phyloP scores from a whole-genome alignment of 176 grass and related monocot species.

The Avena insularis region DNA sequence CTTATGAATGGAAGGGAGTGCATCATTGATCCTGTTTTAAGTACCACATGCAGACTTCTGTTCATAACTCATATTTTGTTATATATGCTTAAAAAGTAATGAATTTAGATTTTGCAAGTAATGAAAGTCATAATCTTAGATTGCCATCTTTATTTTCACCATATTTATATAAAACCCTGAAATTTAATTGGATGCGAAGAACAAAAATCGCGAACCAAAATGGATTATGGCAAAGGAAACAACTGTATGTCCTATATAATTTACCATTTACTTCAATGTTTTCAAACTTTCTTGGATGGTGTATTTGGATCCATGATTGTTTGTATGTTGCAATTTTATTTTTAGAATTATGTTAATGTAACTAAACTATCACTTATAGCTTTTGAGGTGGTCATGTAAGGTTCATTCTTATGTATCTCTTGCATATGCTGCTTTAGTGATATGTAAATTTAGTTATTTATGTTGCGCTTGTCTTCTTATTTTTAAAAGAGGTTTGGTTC shows the following conservation, averaged over 20 bases:
- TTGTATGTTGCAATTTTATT: neutral
- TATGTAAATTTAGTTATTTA: too few species aligned
- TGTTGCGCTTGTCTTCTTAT: too few species aligned
- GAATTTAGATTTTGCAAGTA: too few species aligned
- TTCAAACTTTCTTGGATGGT: neutral
- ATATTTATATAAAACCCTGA: neutral
- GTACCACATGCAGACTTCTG: too few species aligned
- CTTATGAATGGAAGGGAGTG: too few species aligned
- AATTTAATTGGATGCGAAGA: constrained; percentile 5
- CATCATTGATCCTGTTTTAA: too few species aligned
- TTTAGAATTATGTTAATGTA: neutral
- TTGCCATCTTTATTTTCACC: too few species aligned
- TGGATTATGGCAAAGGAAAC: constrained; percentile 16
- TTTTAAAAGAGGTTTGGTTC: too few species aligned
- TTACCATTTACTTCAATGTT: constrained; percentile 11
- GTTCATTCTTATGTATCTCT: neutral
- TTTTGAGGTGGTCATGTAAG: constrained; percentile 23
- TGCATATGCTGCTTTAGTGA: too few species aligned
- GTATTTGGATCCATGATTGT: neutral
- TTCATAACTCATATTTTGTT: too few species aligned
- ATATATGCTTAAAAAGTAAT: too few species aligned
- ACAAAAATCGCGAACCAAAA: neutral
- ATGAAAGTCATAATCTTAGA: too few species aligned
- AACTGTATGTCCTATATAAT: neutral
- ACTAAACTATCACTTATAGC: constrained; percentile 1